These are phyloP conservation scores for Phytophthora pluvialis DNA, from an alignment of 352 stramenopile genomes.

Conservation along the genomic window DNA sequence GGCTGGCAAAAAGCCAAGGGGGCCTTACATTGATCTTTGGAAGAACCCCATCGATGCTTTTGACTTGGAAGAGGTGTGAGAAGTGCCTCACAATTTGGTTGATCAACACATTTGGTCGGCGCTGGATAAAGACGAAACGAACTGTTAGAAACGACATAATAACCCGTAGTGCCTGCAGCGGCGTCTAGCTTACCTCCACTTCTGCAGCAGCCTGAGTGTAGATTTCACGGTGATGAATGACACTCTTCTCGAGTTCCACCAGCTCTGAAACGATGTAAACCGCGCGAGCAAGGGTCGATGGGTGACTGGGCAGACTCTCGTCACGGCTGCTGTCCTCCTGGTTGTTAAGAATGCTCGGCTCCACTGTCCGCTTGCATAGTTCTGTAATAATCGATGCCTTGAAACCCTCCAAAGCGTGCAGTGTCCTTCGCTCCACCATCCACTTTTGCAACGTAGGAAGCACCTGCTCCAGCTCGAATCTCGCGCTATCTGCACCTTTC, in stretches of 20 bases:
- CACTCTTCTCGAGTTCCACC: conserved; percentile 84
- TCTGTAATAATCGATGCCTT: conserved; percentile 63
- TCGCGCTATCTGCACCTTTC: conserved; percentile 25
- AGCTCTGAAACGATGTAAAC: conserved; percentile 80
- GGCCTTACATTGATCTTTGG: conserved; percentile 89
- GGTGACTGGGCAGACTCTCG: conserved; percentile 19
- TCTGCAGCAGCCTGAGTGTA: conserved; percentile 82
- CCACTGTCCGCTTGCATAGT: conserved; percentile 64
- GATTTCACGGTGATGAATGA: conserved; percentile 81
- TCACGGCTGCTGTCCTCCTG: conserved; percentile 14
- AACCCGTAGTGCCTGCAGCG: not conserved
- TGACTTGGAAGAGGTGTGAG: conserved; percentile 88
- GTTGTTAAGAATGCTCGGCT: conserved; percentile 45
- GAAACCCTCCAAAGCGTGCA: conserved; percentile 72
- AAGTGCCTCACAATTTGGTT: conserved; percentile 91
- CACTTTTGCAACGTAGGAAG: conserved; percentile 76
- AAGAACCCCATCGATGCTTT: conserved; percentile 86
- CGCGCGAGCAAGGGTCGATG: conserved; percentile 59
- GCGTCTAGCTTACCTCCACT: conserved; percentile 57
- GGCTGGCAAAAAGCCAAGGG: not conserved
- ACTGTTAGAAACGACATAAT: conserved; percentile 6
- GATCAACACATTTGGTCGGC: conserved; percentile 77
- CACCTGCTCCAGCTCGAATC: conserved; percentile 74
- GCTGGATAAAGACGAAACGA: conserved; percentile 34
- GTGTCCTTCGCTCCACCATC: conserved; percentile 59